A percentile compares a stretch with the other conserved stretches of the same genome.
phyloP scores from a whole-genome alignment of 768 basidiomycete species.

The Pisolithus albus region DNA sequence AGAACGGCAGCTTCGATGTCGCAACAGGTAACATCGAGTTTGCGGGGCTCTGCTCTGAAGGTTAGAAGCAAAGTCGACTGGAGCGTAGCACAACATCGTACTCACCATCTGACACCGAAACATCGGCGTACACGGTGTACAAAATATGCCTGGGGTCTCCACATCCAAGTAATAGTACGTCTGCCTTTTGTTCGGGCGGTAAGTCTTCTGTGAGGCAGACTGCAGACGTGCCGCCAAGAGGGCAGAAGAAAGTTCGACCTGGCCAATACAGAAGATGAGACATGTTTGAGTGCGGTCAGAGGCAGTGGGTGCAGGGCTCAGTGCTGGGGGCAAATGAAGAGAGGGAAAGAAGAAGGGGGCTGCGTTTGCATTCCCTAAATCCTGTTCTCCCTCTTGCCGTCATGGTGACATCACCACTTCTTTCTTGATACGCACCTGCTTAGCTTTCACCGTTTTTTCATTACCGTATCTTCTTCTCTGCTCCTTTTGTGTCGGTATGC shows the following conservation, averaged over 20 bases:
- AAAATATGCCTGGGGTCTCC: constrained; percentile 45
- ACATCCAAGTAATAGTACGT: constrained; percentile 45
- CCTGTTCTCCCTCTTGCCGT: constrained; percentile 2
- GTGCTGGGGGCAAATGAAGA: too few species aligned
- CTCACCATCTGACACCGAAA: not conserved
- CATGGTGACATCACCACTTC: not conserved
- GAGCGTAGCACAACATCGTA: not conserved
- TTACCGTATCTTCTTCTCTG: not conserved
- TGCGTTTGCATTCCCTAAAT: too few species aligned
- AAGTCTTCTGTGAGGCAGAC: constrained; percentile 39
- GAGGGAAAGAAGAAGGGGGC: too few species aligned
- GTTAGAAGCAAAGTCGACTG: not conserved
- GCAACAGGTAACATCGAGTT: constrained; percentile 25
- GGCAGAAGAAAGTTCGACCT: constrained; percentile 41
- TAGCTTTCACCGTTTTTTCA: not conserved
- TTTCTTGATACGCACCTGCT: not conserved
- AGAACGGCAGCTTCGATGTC: constrained; percentile 25
- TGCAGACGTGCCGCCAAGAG: constrained; percentile 48
- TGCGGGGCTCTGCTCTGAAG: constrained; percentile 14
- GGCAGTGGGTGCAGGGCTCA: too few species aligned
- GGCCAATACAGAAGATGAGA: constrained; percentile 40
- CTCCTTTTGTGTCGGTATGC: too few species aligned
- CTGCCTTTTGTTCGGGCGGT: constrained; percentile 34
- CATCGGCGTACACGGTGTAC: constrained; percentile 31
- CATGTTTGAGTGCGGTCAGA: constrained; percentile 25